A percentile compares a stretch with the other conserved stretches of the same genome.
These are phyloP conservation scores for Naganishia albida DNA, from an alignment of 1,284 basidiomycete species.

Conservation along the genomic window DNA sequence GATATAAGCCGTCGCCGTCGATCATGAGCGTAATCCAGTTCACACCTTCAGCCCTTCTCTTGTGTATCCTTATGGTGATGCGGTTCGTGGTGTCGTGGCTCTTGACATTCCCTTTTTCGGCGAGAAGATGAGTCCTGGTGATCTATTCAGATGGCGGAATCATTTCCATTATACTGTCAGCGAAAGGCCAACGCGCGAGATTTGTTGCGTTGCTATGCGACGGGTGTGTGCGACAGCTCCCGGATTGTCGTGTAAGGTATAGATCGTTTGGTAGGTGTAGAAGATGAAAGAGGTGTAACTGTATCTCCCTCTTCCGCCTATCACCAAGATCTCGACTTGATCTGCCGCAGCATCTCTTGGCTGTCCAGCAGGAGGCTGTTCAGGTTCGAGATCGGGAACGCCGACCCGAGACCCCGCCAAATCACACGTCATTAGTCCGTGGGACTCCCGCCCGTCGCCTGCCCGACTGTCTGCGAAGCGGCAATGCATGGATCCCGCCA, in stretches of 20 bases:
- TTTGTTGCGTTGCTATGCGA: too few relatives aligned
- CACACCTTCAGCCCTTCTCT: background rate
- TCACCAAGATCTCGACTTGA: background rate
- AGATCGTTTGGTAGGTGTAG: too few relatives aligned
- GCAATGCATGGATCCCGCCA: too few relatives aligned
- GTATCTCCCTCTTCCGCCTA: too few relatives aligned
- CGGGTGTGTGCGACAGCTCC: too few relatives aligned
- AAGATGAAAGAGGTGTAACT: too few relatives aligned
- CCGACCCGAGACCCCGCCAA: background rate
- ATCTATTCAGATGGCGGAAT: background rate
- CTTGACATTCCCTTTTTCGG: background rate
- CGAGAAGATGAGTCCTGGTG: background rate
- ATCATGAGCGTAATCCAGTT: background rate
- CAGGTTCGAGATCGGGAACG: constrained; percentile 4
- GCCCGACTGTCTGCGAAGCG: background rate
- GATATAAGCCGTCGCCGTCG: background rate
- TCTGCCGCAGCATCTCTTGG: background rate
- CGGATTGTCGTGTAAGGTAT: too few relatives aligned
- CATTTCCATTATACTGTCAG: background rate
- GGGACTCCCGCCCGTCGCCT: too few relatives aligned
- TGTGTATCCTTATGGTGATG: background rate
- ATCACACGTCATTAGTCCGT: too few relatives aligned
- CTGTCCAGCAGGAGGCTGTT: background rate
- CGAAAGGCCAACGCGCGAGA: background rate
- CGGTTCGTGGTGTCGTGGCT: too few relatives aligned